phyloP scores from a whole-genome alignment of 306 rosid species.

The Hylodesmum podocarpum region DNA sequence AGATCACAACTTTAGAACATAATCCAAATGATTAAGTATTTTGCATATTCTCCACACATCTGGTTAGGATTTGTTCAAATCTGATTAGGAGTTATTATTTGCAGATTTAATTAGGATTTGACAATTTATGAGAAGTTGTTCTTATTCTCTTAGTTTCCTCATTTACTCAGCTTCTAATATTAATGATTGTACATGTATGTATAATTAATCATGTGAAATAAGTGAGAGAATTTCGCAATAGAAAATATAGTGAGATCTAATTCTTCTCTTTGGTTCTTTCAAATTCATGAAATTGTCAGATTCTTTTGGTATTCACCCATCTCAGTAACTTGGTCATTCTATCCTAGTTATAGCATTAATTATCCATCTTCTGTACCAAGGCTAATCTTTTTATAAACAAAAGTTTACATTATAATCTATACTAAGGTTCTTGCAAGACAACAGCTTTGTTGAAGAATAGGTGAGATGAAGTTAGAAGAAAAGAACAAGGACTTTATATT shows the following conservation, averaged over 20 bases:
- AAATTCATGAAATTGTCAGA: background rate
- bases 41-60: background rate
- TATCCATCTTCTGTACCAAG: background rate
- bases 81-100: background rate
- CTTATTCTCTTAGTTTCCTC: background rate
- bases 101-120: background rate
- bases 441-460: background rate
- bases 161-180: background rate
- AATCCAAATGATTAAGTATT: background rate
- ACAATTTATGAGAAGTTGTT: background rate
- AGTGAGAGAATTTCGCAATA: background rate
- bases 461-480: background rate
- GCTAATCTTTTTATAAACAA: background rate
- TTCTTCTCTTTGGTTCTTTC: background rate
- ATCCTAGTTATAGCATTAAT: background rate
- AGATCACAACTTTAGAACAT: background rate
- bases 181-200: background rate
- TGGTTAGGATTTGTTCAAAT: background rate
- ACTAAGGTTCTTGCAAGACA: background rate
- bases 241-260: background rate
- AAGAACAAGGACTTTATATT: background rate
- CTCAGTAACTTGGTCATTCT: background rate
- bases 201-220: background rate
- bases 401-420: background rate
- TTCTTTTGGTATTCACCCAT: background rate